Base-by-base conservation (phyloP, 768 basidiomycete species). In the Kwoniella newhampshirensis region DNA sequence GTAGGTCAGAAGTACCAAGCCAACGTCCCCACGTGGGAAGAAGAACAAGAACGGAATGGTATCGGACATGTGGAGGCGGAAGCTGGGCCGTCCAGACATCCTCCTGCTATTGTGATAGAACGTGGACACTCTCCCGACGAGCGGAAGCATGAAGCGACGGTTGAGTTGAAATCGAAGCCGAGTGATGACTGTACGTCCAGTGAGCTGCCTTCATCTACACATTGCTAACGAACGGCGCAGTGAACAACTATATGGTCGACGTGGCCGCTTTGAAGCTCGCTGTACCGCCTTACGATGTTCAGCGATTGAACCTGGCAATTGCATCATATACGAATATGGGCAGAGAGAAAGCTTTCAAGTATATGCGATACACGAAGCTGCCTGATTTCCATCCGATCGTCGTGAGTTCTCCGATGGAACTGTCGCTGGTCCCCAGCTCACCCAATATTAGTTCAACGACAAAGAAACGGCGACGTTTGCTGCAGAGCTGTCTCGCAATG, bases 1-100 rank as follows among this genome's bases (percentile, higher is more conserved):
- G 82, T 91, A 35, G 91, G 92, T 15, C 82, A 85, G 37, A 91
- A 89, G 71, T 97, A 83, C 71, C 92, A 97, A 55, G 76, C 87
- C 82, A 41, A 80, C 69, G 60, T 84, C 84, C 15, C 84, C 81
- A 44, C 69, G 59, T 70, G 74, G 76, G 73, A 78, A 46, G 76
- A 74, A 35, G 68, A 75, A 48, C 65, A 71, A 44, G 42, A 27
- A 43, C 57, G 7, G 57, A 72, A 54, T 25, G 49, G 54, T 26
- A 54, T 44, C 0, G 61, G 59, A 37, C 20, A 51, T 27, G 46
- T 50, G 4, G 68, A 70, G 32, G 54, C 53, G 4, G 66, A 68
- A 49, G 66, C 68, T 13, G 68, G 68, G 11, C 68, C 71, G 20
- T 73, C 71, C 18, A 59, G 68, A 50, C 71, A 69, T 61, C 60